Base-by-base conservation (phyloP, 192 early-diverging fungal genomes). In the Mortierella alpina region DNA sequence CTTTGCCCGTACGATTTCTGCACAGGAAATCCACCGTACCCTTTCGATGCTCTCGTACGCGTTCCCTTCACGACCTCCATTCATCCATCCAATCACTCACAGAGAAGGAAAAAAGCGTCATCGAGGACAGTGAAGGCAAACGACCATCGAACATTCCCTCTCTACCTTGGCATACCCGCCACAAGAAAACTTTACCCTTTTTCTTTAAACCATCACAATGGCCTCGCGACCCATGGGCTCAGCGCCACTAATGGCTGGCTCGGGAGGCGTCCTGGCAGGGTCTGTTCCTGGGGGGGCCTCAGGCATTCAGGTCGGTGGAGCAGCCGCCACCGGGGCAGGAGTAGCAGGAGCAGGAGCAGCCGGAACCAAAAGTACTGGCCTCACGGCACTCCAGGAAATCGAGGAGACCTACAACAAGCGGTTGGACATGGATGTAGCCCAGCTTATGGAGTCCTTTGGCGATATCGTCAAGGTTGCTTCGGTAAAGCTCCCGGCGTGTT, bases 341-440 rank as follows among this genome's bases (percentile, higher is more conserved):
- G 76, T 60, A 31, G 61, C 50, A 18, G 59, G 39, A n/a, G 66
- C 57, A 23, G 49, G 44, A 13, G 41, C 49, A 54, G 69, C 50
- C 5, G 72, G 40, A 0, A 17, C 72, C 40, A 63, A 68, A 22
- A 68, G 52, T 10, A 23, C 63, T 6, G 66, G 44, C 41, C 56
- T 65, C 45, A 70, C 63, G 22, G 77, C 68, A 20, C 65, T 86
- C 5, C 64, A 83, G 13, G 85, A 88, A 64, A 84, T 88, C 23
- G 87, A 88, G 64, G 87, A 88, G 31, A 71, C 84, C 12, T 88
- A 86, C 50, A 86, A 86, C 53, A 88, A 86, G 45, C 79, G 84
- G 14, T 64, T 88, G 20, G 87, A 88, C 55, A 73, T 73, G 42
- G 85, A 88, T 76, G 70, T 88, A 7, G 52, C 67, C 9, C 84